Evolutionary conservation across 2,329 filamentous ascomycete genomes (phyloP).

Genomic region (Neofusicoccum laricinum): DNA sequence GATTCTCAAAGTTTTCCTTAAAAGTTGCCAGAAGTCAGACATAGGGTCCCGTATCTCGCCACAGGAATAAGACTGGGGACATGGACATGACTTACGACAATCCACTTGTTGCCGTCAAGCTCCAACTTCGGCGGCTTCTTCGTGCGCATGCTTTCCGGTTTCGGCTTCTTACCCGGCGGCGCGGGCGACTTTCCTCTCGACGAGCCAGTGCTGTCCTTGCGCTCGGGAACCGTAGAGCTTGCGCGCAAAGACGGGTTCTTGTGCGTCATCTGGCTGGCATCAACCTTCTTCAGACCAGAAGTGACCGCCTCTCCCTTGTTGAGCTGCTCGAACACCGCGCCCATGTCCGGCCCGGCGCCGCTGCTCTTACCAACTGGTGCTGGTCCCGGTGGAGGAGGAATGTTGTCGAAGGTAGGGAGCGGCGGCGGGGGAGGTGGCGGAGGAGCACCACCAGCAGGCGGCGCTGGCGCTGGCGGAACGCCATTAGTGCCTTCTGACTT

Average conservation of each 20-base stretch:
- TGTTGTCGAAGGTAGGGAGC: constrained; percentile 37
- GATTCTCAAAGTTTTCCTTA: constrained; percentile 86
- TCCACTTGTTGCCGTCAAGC: constrained; percentile 77
- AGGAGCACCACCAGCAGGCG: constrained; percentile 54
- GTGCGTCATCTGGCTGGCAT: constrained; percentile 95
- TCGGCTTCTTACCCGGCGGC: constrained; percentile 64
- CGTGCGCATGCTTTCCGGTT: constrained; percentile 49
- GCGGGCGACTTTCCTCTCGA: constrained; percentile 77
- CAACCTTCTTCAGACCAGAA: constrained; percentile 84
- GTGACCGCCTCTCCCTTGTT: constrained; percentile 90
- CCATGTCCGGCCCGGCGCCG: constrained; percentile 59
- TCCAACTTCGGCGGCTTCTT: constrained; percentile 49
- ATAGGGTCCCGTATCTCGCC: background rate
- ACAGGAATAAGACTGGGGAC: background rate
- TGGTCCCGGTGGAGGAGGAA: constrained; percentile 58
- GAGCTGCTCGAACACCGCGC: constrained; percentile 85
- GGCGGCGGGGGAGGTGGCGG: constrained; percentile 67
- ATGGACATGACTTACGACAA: constrained; percentile 57
- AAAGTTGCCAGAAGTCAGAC: background rate
- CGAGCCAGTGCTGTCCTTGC: constrained; percentile 50
- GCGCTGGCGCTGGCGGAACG: constrained; percentile 47
- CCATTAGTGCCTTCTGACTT: constrained; percentile 39
- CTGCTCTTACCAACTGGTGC: constrained; percentile 41
- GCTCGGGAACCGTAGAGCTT: constrained; percentile 64
- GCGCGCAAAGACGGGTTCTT: constrained; percentile 89